Base-by-base conservation (phyloP, 148 eudicot genomes). In the Vaccinium myrtillus region DNA sequence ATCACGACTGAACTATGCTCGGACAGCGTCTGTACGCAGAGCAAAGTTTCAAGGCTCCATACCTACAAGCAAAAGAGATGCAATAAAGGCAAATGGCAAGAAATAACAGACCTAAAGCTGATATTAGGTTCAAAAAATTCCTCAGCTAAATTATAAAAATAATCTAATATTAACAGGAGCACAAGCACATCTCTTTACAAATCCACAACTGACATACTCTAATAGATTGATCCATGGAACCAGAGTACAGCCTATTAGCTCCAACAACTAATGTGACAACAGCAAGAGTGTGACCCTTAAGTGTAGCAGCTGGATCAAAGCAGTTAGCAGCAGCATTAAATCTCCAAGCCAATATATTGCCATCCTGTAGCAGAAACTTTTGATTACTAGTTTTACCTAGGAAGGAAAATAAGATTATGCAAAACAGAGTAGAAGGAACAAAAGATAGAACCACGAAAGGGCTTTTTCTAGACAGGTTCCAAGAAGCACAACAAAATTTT, bases 41-140 rank as follows among this genome's bases (percentile, higher is more conserved):
- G 96, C 88, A 97, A 88, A 49, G 92, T 95, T 84, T 97, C 99
- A 80, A 97, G 98, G 90, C 89, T 97, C 99, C 99, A 97, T 18
- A 97, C 96, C 99, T 97, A 87, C 83, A 87, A 82, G 78, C 49
- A 86, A 48, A 46, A 63, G 75, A 83, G 32, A 78, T 43, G 19
- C 75, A 77, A 65, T 18, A 76, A 75, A 76, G 49, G 79, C 25
- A 9, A 75, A 25, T 81, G 19, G 27, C 39, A 56, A 84, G 53
- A 65, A 78, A 75, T 81, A 11, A 74, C 15, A 83, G 30, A 53
- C 48, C 56, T 46, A 15, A 80, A 13, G 56, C 23, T n/a, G 23
- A 75, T 54, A 56, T 59, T 73, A 83, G 58, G 30, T 73, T 10
- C 56, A 48, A 75, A 82, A 48, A 51, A 73, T 19, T 12, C 32